Conservation (phyloP, 495 filamentous ascomycete species). For the Friedmanniomyces simplex region DNA sequence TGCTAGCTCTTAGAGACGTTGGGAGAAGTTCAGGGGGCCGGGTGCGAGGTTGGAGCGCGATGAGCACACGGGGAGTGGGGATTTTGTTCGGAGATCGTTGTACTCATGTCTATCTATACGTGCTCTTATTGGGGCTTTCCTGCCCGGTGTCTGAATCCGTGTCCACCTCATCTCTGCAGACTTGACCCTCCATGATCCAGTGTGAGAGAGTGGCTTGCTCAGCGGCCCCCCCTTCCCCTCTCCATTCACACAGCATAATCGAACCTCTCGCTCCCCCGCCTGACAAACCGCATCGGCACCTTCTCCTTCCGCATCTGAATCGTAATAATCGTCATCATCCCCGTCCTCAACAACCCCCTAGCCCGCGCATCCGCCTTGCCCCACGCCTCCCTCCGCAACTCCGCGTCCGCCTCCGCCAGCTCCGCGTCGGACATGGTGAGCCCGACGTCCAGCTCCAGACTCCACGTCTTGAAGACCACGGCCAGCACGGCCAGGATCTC, state of each 20-base stretch:
- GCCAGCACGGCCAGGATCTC: slow-evolving; percentile 60
- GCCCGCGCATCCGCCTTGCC: slow-evolving; percentile 42
- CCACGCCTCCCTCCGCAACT: slow-evolving; percentile 43
- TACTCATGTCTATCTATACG: no score
- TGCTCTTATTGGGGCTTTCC: no score
- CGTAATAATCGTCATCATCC: slow-evolving; percentile 46
- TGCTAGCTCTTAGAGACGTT: slow-evolving; percentile 38
- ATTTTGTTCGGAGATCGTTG: no score
- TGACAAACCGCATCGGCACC: slow-evolving; percentile 53
- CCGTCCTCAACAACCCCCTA: slow-evolving; percentile 35
- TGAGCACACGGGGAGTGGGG: no score
- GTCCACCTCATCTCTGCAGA: background rate
- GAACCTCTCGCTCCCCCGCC: slow-evolving; percentile 54
- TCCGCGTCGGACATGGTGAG: slow-evolving; percentile 52
- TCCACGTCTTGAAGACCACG: slow-evolving; percentile 52
- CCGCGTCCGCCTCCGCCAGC: slow-evolving; percentile 32
- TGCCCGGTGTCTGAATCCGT: no score
- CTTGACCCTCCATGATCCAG: no score
- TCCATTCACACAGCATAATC: slow-evolving; percentile 18
- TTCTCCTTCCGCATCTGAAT: slow-evolving; percentile 48
- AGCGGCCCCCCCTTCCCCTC: no score
- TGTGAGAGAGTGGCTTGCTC: no score
- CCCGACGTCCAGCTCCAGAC: slow-evolving; percentile 54
- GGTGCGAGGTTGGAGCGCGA: no score
- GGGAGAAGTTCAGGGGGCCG: no score